phyloP scores from a whole-genome alignment of 2,329 filamentous ascomycete genomes.

The Nemania sp. region DNA sequence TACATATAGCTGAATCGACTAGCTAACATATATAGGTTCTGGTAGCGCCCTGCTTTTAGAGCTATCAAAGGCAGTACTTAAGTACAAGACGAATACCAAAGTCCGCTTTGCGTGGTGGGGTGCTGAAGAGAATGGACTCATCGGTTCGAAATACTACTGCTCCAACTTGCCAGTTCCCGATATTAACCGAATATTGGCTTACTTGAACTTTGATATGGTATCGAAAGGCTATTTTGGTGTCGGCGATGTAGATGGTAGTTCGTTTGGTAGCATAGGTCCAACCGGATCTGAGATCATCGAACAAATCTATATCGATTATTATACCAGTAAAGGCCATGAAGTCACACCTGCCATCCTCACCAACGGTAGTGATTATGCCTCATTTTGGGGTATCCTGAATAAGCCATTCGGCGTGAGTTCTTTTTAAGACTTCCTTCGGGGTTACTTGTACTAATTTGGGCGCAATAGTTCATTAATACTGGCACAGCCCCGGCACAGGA shows the following conservation, averaged over 20 bases:
- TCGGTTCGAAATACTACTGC: constrained; percentile 34
- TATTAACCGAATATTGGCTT: constrained; percentile 26
- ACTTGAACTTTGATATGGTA: constrained; percentile 33
- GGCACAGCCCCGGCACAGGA: constrained; percentile 30
- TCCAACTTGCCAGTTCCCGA: constrained; percentile 12
- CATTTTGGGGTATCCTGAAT: constrained; percentile 30
- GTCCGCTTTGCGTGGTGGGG: constrained; percentile 34
- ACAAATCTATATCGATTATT: constrained; percentile 31
- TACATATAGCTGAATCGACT: not conserved
- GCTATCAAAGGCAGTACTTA: constrained; percentile 23
- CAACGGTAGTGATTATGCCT: constrained; percentile 32
- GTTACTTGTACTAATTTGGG: not conserved
- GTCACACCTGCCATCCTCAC: constrained; percentile 30
- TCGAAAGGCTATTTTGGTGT: constrained; percentile 31
- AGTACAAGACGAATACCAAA: constrained; percentile 31
- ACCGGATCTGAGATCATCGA: constrained; percentile 30
- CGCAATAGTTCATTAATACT: constrained; percentile 29
- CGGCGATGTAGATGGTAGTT: constrained; percentile 25
- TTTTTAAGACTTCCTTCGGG: too few relatives aligned
- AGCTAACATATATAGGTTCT: constrained; percentile 15
- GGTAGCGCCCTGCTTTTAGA: constrained; percentile 26
- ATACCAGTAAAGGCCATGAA: constrained; percentile 18
- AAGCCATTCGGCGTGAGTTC: constrained; percentile 29
- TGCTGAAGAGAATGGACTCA: constrained; percentile 31
- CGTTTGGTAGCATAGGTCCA: constrained; percentile 22